phyloP scores from a whole-genome alignment of 495 filamentous ascomycete species.

The Neurospora discreta region DNA sequence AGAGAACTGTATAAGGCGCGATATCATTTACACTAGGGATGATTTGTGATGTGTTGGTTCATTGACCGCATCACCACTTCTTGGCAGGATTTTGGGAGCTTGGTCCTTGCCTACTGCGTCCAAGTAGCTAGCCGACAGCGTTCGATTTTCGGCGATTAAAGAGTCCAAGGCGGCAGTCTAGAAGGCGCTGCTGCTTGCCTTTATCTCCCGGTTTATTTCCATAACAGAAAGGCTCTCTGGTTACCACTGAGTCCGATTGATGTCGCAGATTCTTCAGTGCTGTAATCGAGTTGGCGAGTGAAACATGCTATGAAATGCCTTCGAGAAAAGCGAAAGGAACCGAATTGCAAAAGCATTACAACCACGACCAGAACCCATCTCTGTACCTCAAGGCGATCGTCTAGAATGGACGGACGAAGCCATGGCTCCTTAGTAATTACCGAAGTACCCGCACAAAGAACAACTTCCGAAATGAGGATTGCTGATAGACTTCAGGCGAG shows the following conservation, averaged over 20 bases:
- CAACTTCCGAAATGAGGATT: neutral
- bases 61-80: neutral
- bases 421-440: neutral
- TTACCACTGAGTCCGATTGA: neutral
- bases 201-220: neutral
- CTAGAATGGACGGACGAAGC: neutral
- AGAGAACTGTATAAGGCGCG: neutral
- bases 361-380: neutral
- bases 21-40: neutral
- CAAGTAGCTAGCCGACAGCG: neutral
- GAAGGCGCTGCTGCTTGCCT: neutral
- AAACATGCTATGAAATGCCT: neutral
- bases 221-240: neutral
- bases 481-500: neutral
- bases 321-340: neutral
- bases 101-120: neutral
- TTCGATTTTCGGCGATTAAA: neutral
- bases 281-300: neutral
- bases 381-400: neutral
- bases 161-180: neutral
- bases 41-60: neutral
- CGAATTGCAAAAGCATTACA: neutral
- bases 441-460: neutral
- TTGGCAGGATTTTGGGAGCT: neutral
- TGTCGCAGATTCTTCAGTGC: neutral